A percentile compares a stretch with the other conserved stretches of the same genome.
Evolutionary conservation across 768 basidiomycete genomes (phyloP).

Genomic region (Erythrobasidium yunnanense): DNA sequence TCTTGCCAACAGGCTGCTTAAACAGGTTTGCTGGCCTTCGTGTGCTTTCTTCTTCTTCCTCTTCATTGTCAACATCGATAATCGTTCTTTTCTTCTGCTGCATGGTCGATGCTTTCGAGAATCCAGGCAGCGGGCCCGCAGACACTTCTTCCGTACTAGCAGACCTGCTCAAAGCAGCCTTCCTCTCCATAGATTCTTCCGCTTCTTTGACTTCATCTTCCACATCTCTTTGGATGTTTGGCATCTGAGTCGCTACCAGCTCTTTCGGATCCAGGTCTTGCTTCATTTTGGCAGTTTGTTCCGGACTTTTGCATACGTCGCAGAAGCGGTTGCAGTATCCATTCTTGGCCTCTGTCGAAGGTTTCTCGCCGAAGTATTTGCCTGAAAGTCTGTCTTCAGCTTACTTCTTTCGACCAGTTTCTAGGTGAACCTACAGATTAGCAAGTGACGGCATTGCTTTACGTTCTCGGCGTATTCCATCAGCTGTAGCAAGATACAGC

Average conservation of each 20-base stretch:
- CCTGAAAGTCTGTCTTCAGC: too few species aligned
- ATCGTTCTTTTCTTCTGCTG: not conserved
- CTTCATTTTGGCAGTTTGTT: not conserved
- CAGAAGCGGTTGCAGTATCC: slow-evolving; percentile 25
- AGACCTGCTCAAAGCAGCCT: too few species aligned
- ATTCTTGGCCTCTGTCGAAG: not conserved
- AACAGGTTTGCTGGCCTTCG: not conserved
- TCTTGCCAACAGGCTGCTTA: too few species aligned
- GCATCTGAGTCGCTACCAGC: not conserved
- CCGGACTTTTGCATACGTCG: slow-evolving; percentile 16
- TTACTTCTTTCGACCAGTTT: too few species aligned
- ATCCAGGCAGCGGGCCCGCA: too few species aligned
- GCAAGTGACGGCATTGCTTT: not conserved
- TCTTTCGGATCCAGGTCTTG: not conserved
- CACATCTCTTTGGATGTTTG: not conserved
- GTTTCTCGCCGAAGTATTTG: slow-evolving; percentile 26
- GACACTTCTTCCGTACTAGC: too few species aligned
- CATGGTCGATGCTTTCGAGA: slow-evolving; percentile 3
- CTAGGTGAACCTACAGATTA: slow-evolving; percentile 5
- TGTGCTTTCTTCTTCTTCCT: not conserved
- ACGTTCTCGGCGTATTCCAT: slow-evolving; percentile 20
- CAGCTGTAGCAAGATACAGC: too few species aligned
- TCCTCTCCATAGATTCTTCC: not conserved
- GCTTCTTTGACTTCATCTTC: slow-evolving; percentile 2
- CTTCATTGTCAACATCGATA: not conserved